These are phyloP conservation scores for Taiwanofungus camphoratus DNA, from an alignment of 1,284 basidiomycete species.

Conservation along the genomic window DNA sequence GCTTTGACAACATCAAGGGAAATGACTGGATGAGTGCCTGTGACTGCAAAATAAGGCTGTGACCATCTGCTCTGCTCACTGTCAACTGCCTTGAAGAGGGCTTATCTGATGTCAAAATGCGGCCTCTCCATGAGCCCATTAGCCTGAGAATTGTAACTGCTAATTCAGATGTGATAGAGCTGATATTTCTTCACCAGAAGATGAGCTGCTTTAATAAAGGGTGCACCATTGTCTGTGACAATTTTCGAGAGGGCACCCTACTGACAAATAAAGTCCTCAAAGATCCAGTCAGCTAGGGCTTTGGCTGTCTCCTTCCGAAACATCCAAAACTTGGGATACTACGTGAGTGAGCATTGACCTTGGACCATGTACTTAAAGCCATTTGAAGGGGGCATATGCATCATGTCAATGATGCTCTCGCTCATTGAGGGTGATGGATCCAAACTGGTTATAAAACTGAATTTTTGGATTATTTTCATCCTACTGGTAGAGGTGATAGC, in stretches of 20 bases:
- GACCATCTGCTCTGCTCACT: conserved; percentile 31
- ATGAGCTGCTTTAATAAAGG: conserved; percentile 28
- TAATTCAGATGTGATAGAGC: conserved; percentile 37
- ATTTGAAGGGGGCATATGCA: conserved; percentile 20
- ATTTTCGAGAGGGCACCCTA: conserved; percentile 21
- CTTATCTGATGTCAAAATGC: conserved; percentile 32
- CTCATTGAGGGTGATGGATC: conserved; percentile 33
- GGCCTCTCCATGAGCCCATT: conserved; percentile 34
- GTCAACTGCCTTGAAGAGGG: conserved; percentile 31
- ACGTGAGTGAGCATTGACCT: conserved; percentile 18
- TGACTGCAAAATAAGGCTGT: conserved; percentile 31
- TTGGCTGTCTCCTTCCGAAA: conserved; percentile 10
- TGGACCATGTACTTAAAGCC: conserved; percentile 23
- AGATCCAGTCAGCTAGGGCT: conserved; percentile 21
- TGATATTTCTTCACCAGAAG: conserved; percentile 28
- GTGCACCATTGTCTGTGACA: conserved; percentile 22
- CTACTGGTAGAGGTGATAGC: conserved; percentile 28
- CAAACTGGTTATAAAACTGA: conserved; percentile 15
- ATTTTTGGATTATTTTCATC: conserved; percentile 15
- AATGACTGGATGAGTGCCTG: conserved; percentile 34
- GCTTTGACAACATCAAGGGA: conserved; percentile 36
- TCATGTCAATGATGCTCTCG: conserved; percentile 29
- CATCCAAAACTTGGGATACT: conserved; percentile 18
- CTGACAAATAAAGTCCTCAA: conserved; percentile 22
- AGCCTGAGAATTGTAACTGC: conserved; percentile 37